A percentile compares a stretch with the other conserved stretches of the same genome.
phyloP scores from a whole-genome alignment of 1,284 basidiomycete species.

The Boletellus deceptivus region DNA sequence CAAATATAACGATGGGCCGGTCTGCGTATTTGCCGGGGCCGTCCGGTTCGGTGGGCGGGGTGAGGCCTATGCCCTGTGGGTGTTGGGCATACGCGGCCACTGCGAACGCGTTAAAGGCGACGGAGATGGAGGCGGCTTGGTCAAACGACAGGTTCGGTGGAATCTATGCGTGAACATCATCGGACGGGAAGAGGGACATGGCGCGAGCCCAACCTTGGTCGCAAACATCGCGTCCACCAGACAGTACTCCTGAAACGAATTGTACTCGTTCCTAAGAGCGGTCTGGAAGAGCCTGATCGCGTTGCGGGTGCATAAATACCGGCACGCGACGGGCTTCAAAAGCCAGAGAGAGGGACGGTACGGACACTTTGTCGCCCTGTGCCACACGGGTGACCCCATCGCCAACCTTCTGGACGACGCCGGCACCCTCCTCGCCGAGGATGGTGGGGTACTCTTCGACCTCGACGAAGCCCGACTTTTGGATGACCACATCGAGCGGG shows the following conservation, averaged over 20 bases:
- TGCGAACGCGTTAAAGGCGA: constrained; percentile 20
- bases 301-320: neutral
- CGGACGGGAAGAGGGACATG: neutral
- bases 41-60: constrained; percentile 20
- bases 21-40: constrained; percentile 32
- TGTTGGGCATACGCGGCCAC: constrained; percentile 28
- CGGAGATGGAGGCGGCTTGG: neutral
- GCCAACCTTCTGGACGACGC: constrained; percentile 12
- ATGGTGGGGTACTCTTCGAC: constrained; percentile 8
- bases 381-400: constrained; percentile 5
- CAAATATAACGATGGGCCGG: constrained; percentile 37
- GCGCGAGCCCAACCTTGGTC: neutral
- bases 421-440: constrained; percentile 17
- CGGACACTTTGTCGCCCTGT: constrained; percentile 5
- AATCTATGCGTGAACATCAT: neutral
- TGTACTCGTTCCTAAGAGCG: neutral
- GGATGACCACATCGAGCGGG: constrained; percentile 4
- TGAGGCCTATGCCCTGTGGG: constrained; percentile 20
- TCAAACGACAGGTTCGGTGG: neutral
- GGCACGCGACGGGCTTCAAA: neutral
- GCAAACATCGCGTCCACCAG: neutral
- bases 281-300: neutral
- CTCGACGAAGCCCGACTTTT: constrained; percentile 5
- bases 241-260: neutral
- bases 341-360: neutral